Base-by-base conservation (phyloP, 176 grass and related monocot genomes). In the Carex kokanica region DNA sequence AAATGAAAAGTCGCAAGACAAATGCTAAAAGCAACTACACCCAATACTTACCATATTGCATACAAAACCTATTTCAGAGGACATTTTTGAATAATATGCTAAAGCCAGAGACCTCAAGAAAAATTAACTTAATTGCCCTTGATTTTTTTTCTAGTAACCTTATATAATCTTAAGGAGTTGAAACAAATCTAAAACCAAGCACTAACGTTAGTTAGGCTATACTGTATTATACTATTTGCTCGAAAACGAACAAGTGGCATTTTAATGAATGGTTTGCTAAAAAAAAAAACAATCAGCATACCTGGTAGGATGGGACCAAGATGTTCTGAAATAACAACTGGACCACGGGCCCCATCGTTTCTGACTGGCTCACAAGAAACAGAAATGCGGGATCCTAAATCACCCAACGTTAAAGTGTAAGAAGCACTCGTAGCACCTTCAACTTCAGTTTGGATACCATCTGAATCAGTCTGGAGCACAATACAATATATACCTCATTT, bases 241-340 rank as follows among this genome's bases (percentile, higher is more conserved):
- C 9, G 40, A 70, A 70, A 38, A 17, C 31, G 8, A 41, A 70
- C 36, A 41, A 40, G 3, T 70, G 2, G 34, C 7, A 17, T 38
- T 40, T 20, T 24, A 75, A 55, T 54, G 10, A 54, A 66, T 17
- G 11, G 45, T 52, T 52, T 74, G 20, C 11, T 56, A 61, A 27
- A 61, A 8, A 64, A 8, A 69, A 2, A 6, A 74, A 85, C 25
- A 81, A 81, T 84, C 83, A 41, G 55, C 87, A 32, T 95, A 98
- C 93, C 96, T 84, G 96, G 92, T 88, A 95, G 23, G 84, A 98
- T 90, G 43, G 96, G 91, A 65, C 96, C 96, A 83, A 90, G 57
- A 31, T 74, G 79, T 90, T 98, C 91, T 67, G 96, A 95, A 8
- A 86, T 74, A 83, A 93, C 79, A 80, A 86, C 87, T 84, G 88